Evolutionary conservation across 2,329 filamentous ascomycete species (phyloP), one percentile per base, ranked within the genome.

Genomic region (Trichoderma cornu-damae): DNA sequence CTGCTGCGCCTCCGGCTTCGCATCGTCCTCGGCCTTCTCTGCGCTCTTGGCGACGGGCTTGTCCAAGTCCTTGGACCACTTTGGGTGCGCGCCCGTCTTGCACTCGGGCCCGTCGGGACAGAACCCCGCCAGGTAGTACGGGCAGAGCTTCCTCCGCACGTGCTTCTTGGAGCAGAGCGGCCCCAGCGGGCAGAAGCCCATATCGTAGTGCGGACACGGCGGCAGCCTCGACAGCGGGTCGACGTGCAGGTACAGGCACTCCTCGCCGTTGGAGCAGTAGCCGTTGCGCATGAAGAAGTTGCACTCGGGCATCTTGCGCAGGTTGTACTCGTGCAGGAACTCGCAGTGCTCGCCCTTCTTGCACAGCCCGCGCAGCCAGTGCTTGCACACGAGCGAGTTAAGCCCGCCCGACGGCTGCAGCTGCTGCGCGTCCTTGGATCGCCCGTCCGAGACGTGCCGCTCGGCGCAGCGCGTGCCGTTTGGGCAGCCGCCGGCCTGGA

Each of bases 281-380:
- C 90, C 90, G 69, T 94, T 96, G 60, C 91, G 84, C 58, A 91
- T 86, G 75, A 93, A 97, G 74, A 96, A 96, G 69, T 96, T 96
- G 76, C 94, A 99, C 76, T 97, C 94, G 61, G 94, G 92, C 90
- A 97, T 97, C 73, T 94, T 92, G 62, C 94, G 86, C 65, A 99
- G 82, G 75, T 99, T 97, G 79, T 96, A 99, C 75, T 97, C 94
- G 79, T 99, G 94, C 48, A 97, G 79, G 68, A 97, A 99, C 77
- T 99, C 94, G 84, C 94, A 99, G 64, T 86, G 84, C 69, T 96
- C 88, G 67, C 93, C 94, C 75, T 97, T 97, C 71, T 99, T 99
- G 80, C 94, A 99, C 18, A 99, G 84, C 0, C 92, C 93, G 63
- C 95, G 89, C 68, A 97, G 85, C 86, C 94, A 97, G 79, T 97